Conservation (phyloP, 164 flowering plant species). For the Nymphaea colorata region DNA sequence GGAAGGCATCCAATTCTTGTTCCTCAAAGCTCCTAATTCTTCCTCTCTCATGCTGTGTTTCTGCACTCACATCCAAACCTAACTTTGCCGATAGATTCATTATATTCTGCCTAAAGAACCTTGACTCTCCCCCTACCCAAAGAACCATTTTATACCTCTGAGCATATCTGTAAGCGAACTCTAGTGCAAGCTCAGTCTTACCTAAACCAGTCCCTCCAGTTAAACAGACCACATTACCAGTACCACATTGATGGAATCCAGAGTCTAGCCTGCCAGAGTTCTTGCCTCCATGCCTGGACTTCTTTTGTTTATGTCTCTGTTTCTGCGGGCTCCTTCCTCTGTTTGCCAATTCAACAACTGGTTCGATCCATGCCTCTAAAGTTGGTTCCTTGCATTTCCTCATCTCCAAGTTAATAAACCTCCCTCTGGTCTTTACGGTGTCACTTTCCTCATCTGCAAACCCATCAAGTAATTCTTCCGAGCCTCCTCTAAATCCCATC, state of each 20-base stretch:
- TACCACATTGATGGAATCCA: conserved; percentile 13
- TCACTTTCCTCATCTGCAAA: conserved; percentile 63
- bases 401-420: conserved; percentile 52
- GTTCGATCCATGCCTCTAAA: conserved; percentile 63
- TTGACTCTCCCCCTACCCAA: conserved; percentile 87
- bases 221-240: conserved; percentile 37
- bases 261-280: conserved; percentile 8
- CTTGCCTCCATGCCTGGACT: conserved; percentile 43
- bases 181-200: conserved; percentile 82
- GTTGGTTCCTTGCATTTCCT: conserved; percentile 56
- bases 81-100: conserved; percentile 50
- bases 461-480: conserved; percentile 45
- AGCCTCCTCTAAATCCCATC: conserved; percentile 22
- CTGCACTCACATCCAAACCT: conserved; percentile 81
- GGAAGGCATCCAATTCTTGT: conserved; percentile 80
- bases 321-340: conserved; percentile 38
- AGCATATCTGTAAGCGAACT: conserved; percentile 59
- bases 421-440: conserved; percentile 18
- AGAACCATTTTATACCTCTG: conserved; percentile 84
- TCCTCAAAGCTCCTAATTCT: conserved; percentile 77
- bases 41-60: conserved; percentile 59
- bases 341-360: conserved; percentile 23
- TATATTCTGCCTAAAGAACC: conserved; percentile 71
- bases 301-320: conserved; percentile 48
- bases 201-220: conserved; percentile 65